These are phyloP conservation scores for Penicillium sp. DNA, from an alignment of 2,329 filamentous ascomycete genomes.

Conservation along the genomic window DNA sequence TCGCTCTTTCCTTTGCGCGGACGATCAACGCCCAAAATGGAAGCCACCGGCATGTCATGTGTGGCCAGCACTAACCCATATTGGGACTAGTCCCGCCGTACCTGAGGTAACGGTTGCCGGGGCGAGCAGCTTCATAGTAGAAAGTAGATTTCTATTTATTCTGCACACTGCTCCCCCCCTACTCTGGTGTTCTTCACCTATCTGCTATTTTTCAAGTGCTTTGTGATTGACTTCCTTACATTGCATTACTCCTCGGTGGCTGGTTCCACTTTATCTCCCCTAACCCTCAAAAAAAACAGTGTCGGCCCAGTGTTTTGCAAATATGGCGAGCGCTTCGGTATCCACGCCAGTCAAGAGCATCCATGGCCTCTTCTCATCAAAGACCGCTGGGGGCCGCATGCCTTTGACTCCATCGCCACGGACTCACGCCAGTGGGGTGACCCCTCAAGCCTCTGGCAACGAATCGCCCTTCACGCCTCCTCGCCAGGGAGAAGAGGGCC, in stretches of 20 bases:
- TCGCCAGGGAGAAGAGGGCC: conserved; percentile 56
- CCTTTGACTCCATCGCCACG: conserved; percentile 85
- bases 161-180: conserved; percentile 24
- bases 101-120: conserved; percentile 43
- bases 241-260: conserved; percentile 20
- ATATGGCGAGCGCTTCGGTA: conserved; percentile 79
- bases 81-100: conserved; percentile 33
- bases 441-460: conserved; percentile 37
- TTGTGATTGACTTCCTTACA: conserved; percentile 32
- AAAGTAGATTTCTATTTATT: conserved; percentile 41
- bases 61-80: conserved; percentile 43
- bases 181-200: conserved; percentile 21
- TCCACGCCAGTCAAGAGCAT: conserved; percentile 95
- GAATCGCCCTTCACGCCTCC: conserved; percentile 72
- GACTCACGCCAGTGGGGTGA: conserved; percentile 56
- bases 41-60: conserved; percentile 43
- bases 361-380: conserved; percentile 83
- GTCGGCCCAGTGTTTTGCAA: conserved; percentile 37
- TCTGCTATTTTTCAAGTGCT: conserved; percentile 23
- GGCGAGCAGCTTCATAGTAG: conserved; percentile 27
- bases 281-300: neutral
- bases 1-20: conserved; percentile 1
- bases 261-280: conserved; percentile 23
- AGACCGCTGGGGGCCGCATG: conserved; percentile 91
- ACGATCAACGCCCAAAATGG: conserved; percentile 30